Evolutionary conservation across 345 rosid genomes (phyloP), one percentile per base, ranked within the genome.

Genomic region (Jatropha curcas): DNA sequence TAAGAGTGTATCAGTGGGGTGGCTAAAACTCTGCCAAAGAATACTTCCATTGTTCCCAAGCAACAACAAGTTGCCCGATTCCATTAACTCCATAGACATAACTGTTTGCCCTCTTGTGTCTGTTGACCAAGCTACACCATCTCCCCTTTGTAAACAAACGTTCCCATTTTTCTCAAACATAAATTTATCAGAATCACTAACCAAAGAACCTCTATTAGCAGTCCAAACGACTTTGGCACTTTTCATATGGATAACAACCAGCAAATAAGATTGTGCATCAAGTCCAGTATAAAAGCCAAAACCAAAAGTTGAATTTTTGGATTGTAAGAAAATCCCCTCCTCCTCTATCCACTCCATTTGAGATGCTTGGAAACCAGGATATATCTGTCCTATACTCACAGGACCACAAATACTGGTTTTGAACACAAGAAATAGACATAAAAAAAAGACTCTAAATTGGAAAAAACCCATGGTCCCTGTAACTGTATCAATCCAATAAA

Each of bases 11-110:
- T 86, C 86, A 0, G 86, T 81, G 22, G 89, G 86, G 27, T 70
- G 37, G 72, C 79, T 50, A 73, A 83, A 86, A 70, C 89, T 88
- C 83, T 88, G 85, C 91, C 91, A 86, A 30, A 88, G 72, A 60
- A 65, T 22, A 6, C 30, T 55, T 51, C 68, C 67, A n/a, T 46
- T 58, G 12, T 65, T 68, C 41, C 82, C 86, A 27, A 43, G 81
- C 82, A 88, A 74, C 20, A 84, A 86, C 81, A 88, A 78, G 79
- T 86, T 88, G 8, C 91, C 91, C 0, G 88, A 86, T 45, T 86
- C 84, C 74, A n/a, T 52, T 81, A 88, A 69, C 61, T 75, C 81
- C 85, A 88, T 70, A 0, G 83, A 75, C 19, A 70, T 24, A 33
- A 60, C 85, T 56, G n/a, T 66, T 77, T 81, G 27, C 19, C 88